Conservation (phyloP, 1,284 basidiomycete species). For the Ustilago tritici region DNA sequence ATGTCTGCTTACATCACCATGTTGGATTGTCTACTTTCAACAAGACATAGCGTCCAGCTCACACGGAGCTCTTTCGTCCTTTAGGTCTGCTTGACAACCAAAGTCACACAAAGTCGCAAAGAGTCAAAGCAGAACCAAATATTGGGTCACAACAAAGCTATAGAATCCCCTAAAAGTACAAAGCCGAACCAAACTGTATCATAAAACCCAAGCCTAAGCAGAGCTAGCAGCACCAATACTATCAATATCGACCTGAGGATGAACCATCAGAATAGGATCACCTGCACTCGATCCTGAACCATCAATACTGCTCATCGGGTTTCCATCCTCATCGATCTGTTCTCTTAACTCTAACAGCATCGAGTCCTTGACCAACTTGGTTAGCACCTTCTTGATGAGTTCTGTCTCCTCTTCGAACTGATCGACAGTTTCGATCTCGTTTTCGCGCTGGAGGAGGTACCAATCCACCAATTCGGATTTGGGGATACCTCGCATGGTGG, state of each 20-base stretch:
- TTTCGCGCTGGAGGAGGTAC: slow-evolving; percentile 89
- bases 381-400: slow-evolving; percentile 87
- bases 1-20: too few species aligned
- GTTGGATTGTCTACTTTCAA: too few species aligned
- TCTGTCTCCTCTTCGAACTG: slow-evolving; percentile 93
- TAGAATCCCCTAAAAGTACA: slow-evolving; percentile 16
- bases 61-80: not conserved
- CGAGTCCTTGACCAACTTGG: slow-evolving; percentile 84
- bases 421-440: slow-evolving; percentile 83
- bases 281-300: slow-evolving; percentile 36
- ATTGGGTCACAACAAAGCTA: not conserved
- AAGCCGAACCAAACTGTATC: not conserved
- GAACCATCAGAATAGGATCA: slow-evolving; percentile 57
- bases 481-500: slow-evolving; percentile 78
- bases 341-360: slow-evolving; percentile 65
- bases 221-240: slow-evolving; percentile 44
- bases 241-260: slow-evolving; percentile 63
- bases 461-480: slow-evolving; percentile 90
- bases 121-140: not conserved
- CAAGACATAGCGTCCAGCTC: not conserved
- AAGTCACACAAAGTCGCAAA: not conserved
- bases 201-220: slow-evolving; percentile 3
- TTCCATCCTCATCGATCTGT: slow-evolving; percentile 48
- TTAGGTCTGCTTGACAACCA: too few species aligned
- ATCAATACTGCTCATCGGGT: slow-evolving; percentile 34